Base-by-base conservation (phyloP, 2,329 filamentous ascomycete genomes). In the Pyricularia grisea region DNA sequence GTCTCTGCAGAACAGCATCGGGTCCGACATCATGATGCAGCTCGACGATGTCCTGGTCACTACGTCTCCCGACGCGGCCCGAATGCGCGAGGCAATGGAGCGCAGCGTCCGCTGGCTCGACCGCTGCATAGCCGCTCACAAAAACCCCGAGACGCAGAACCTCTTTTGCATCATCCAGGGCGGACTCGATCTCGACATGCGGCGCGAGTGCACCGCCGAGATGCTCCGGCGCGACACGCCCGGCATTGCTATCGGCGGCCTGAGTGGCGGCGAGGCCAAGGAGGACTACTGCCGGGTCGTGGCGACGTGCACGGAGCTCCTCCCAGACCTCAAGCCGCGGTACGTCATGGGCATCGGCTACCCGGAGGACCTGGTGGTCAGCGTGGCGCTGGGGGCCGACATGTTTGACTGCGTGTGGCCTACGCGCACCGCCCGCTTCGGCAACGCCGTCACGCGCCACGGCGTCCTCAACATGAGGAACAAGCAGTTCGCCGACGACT, bases 341-440 rank as follows among this genome's bases (percentile, higher is more conserved):
- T 99, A 99, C 80, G 94, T 99, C 69, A 99, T 99, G 96, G 95
- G 95, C 23, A 95, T 99, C 73, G 93, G 95, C 14, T 99, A 97
- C 78, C 95, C 95, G 1, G 95, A 98, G 81, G 95, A 99, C 76
- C 83, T 99, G 69, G 87, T 99, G 1, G 94, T 99, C 58, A 96
- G 93, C 68, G 90, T 97, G 4, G 95, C 95, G 1, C 85, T 99
- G 0, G 95, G 95, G 3, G 95, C 95, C 66, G 95, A 99, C 80
- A 99, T 99, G 95, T 99, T 99, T 77, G 95, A 99, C 80, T 99
- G 96, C 76, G 95, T 99, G 7, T 99, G 95, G 95, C 96, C 95
- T 1, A 98, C 95, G 4, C 86, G 95, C 68, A 99, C 95, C 50
- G 95, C 95, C 76, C 89, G 95, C 42, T 99, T 99, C 76, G 95